These are phyloP conservation scores for Purpureocillium takamizusanense DNA, from an alignment of 2,329 filamentous ascomycete species.

Conservation along the genomic window DNA sequence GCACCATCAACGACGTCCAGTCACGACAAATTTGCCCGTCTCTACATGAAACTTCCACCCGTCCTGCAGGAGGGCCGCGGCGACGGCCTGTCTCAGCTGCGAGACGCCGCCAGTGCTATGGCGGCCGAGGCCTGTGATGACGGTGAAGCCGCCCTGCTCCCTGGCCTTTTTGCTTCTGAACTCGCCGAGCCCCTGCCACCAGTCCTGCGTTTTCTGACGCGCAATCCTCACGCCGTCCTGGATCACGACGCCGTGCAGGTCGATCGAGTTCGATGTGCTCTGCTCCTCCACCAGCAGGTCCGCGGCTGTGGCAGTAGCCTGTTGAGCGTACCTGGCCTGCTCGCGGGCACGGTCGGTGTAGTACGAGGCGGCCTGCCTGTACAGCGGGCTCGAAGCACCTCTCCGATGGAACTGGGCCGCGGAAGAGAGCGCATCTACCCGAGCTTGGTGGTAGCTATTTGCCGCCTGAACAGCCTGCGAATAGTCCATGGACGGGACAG, in stretches of 20 bases:
- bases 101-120: slow-evolving; percentile 73
- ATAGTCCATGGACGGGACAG: slow-evolving; percentile 9
- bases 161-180: slow-evolving; percentile 40
- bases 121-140: slow-evolving; percentile 73
- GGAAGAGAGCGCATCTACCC: slow-evolving; percentile 21
- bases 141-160: slow-evolving; percentile 50
- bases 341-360: slow-evolving; percentile 66
- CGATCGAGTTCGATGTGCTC: slow-evolving; percentile 52
- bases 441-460: slow-evolving; percentile 18
- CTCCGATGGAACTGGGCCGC: slow-evolving; percentile 33
- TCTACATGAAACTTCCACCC: slow-evolving; percentile 76
- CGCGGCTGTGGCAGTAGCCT: slow-evolving; percentile 55
- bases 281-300: slow-evolving; percentile 61
- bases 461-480: slow-evolving; percentile 18
- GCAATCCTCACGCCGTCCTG: slow-evolving; percentile 74
- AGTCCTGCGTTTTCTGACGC: slow-evolving; percentile 52
- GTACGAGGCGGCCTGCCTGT: slow-evolving; percentile 65
- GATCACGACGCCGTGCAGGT: slow-evolving; percentile 79
- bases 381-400: slow-evolving; percentile 61
- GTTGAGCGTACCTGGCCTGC: slow-evolving; percentile 46
- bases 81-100: slow-evolving; percentile 71
- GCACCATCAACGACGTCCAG: slow-evolving; percentile 43
- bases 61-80: slow-evolving; percentile 61
- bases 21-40: slow-evolving; percentile 62
- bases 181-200: slow-evolving; percentile 72